Evolutionary conservation across 768 basidiomycete species (phyloP), one percentile per base, ranked within the genome.

Genomic region (Tephrocybe sp.): DNA sequence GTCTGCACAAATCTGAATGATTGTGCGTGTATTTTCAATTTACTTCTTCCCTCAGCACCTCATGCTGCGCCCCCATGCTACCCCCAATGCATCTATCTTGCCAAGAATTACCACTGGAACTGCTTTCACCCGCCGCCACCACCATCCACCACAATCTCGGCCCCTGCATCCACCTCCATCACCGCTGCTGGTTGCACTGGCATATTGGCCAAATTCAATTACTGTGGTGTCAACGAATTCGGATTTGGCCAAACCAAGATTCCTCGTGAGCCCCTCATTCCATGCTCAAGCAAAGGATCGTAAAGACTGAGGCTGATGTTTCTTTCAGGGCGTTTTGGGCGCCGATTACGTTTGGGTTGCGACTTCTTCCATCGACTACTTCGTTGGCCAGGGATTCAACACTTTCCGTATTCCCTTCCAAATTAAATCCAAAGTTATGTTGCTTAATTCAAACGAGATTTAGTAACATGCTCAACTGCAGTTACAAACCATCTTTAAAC

Each of bases 331-430:
- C 43, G 62, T 62, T 26, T 64, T 74, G 24, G 71, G 70, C 34
- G 74, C 56, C 10, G 71, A 76, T 48, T 76, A 83, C 62, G 81
- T 73, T 28, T 81, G 78, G 77, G 78, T 81, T 20, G 67, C 66
- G 37, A 65, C 69, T 17, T 73, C 71, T 39, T 70, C 70, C 21
- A 68, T 72, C 46, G 69, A 70, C 46, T 84, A 66, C 71, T 84
- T 84, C 64, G 67, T 80, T 41, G 65, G 61, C 15, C 65, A 80
- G 58, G 82, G 81, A 24, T 78, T 84, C 70, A 83, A 83, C 67
- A 72, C 78, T 12, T 84, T 84, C 80, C 80, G 82, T 51, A 66
- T 85, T 54, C 76, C 82, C 6, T 85, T 85, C 78, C 59, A 71
- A n/a, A n/a, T n/a, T n/a, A n/a, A n/a, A n/a, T n/a, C n/a, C n/a